Conservation (phyloP, 2,329 filamentous ascomycete genomes). For the Neofusicoccum laricinum region DNA sequence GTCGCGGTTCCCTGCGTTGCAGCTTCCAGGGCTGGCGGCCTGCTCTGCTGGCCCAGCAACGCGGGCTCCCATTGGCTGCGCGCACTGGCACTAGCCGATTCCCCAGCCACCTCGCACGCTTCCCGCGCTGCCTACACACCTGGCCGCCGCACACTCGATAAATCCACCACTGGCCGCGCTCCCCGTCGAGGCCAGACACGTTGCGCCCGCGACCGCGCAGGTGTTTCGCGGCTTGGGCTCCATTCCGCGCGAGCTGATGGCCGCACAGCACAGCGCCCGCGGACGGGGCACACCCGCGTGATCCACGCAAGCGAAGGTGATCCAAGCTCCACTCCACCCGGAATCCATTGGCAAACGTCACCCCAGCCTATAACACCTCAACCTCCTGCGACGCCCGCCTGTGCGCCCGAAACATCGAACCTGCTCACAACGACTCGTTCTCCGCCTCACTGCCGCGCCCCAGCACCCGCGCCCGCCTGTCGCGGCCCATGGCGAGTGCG, state of each 20-base stretch:
- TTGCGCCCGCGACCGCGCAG: background rate
- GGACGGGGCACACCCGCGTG: background rate
- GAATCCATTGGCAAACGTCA: conserved; percentile 12
- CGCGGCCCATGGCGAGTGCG: background rate
- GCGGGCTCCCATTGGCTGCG: background rate
- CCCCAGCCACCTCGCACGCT: background rate
- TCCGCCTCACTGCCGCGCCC: background rate
- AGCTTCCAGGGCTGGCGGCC: conserved; percentile 9
- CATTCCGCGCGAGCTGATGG: no score
- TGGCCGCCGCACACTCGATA: background rate
- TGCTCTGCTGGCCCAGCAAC: conserved; percentile 10
- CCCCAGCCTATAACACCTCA: background rate
- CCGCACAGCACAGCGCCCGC: background rate
- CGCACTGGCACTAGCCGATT: background rate
- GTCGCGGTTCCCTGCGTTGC: conserved; percentile 8
- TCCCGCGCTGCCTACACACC: background rate
- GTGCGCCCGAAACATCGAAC: background rate
- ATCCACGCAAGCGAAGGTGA: conserved; percentile 10
- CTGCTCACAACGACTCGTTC: background rate
- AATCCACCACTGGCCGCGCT: background rate
- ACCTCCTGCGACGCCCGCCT: background rate
- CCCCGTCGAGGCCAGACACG: conserved; percentile 4
- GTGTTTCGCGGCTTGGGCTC: background rate
- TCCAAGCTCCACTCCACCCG: conserved; percentile 7
- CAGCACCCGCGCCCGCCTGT: background rate